Base-by-base conservation (phyloP, 768 basidiomycete genomes). In the Tephrocybe sp. region DNA sequence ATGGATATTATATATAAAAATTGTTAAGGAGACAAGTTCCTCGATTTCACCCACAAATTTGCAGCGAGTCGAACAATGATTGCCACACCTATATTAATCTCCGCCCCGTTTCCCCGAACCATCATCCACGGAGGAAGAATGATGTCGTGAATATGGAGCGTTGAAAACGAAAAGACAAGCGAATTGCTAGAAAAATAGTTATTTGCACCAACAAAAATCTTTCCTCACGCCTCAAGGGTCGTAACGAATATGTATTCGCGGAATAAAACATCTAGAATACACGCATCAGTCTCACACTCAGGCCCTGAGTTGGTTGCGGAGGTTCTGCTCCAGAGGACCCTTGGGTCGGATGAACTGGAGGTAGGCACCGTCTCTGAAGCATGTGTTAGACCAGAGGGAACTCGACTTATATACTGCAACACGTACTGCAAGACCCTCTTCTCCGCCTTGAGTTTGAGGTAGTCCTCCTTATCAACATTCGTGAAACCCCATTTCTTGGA, bases 401-500 rank as follows among this genome's bases (percentile, higher is more conserved):
- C 8, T 19, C 16, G 10, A 47, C 11, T 45, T 30, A 47, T 52
- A 54, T 2, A 49, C 36, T 47, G 34, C 46, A 6, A 50, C 26
- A 88, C 89, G 55, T 61, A 92, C 90, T 88, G 87, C 62, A 94
- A 67, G 61, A 96, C 90, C 69, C 82, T 82, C 80, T 93, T 93
- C 38, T 92, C 87, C 64, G 84, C 84, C 81, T 96, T 95, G 60
- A 95, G 77, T 73, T 83, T 85, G 65, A 80, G 62, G 70, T 97
- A 98, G 41, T 95, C 93, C 60, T 83, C 85, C 71, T 92, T 86
- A 68, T 84, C 83, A 52, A 98, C 93, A 62, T 89, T 88, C 36
- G 97, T 99, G 78, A 99, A 98, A 54, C 95, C 95, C 94, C 97
- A 98, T 82, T 96, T 97, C 82, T 92, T 92, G 51, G 88, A 92